Evolutionary conservation across 257 asterid species (phyloP).

Genomic region (Buddleja alternifolia): DNA sequence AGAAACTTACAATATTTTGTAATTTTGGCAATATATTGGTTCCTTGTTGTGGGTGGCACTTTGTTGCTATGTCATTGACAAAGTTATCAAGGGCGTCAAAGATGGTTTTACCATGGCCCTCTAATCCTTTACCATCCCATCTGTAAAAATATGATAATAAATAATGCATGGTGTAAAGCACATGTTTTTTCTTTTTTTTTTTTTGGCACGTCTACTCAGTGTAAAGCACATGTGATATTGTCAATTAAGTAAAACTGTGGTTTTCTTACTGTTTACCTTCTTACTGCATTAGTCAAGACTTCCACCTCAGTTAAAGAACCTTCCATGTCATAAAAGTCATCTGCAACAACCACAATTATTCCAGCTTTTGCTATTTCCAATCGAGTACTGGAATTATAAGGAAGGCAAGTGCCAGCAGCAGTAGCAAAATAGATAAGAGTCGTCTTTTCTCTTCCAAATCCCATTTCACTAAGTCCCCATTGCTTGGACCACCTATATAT

Average conservation of each 20-base stretch:
- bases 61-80: constrained; percentile 38
- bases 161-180: no score
- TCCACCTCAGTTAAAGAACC: constrained; percentile 46
- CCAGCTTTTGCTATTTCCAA: constrained; percentile 48
- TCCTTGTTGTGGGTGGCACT: constrained; percentile 29
- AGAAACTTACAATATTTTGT: constrained; percentile 46
- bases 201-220: no score
- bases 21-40: constrained; percentile 27
- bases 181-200: no score
- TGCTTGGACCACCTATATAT: constrained; percentile 58
- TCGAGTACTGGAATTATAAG: constrained; percentile 42
- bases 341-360: constrained; percentile 54
- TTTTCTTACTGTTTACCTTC: constrained; percentile 31
- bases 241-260: no score
- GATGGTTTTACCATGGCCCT: constrained; percentile 59
- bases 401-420: constrained; percentile 48
- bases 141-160: constrained; percentile 30
- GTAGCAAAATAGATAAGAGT: constrained; percentile 45
- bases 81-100: constrained; percentile 60
- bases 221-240: no score
- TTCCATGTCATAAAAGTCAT: constrained; percentile 65
- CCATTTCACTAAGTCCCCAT: constrained; percentile 55
- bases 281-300: constrained; percentile 50
- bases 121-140: constrained; percentile 57
- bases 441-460: constrained; percentile 76